These are phyloP conservation scores for Nakataea oryzae DNA, from an alignment of 2,329 filamentous ascomycete species.

Conservation along the genomic window DNA sequence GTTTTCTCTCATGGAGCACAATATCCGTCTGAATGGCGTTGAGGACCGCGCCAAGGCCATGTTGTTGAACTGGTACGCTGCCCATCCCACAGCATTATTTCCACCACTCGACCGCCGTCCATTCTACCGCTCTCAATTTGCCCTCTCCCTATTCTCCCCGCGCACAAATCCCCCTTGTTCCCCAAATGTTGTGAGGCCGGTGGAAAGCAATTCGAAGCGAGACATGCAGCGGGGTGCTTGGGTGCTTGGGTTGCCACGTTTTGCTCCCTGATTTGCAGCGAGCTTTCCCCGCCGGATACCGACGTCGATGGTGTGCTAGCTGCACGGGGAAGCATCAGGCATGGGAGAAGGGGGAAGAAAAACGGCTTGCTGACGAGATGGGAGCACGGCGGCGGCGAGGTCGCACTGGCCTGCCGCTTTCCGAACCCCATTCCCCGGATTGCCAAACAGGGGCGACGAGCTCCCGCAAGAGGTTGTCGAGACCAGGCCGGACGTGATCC, in stretches of 20 bases:
- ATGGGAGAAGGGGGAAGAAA: too few species aligned
- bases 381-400: background rate
- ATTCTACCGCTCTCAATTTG: background rate
- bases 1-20: constrained; percentile 75
- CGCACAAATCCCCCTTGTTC: background rate
- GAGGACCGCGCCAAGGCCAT: constrained; percentile 50
- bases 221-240: background rate
- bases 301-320: background rate
- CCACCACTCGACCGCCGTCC: background rate
- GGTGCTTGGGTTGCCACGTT: background rate
- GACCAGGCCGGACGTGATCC: constrained; percentile 63
- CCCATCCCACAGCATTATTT: background rate
- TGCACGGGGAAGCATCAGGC: background rate
- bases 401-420: background rate
- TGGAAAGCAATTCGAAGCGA: background rate
- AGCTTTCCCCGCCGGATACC: background rate
- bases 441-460: constrained; percentile 43
- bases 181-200: background rate
- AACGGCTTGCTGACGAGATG: background rate
- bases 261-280: background rate
- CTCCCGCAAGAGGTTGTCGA: constrained; percentile 41
- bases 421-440: background rate
- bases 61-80: constrained; percentile 68
- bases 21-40: constrained; percentile 73
- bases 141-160: background rate